Conservation (phyloP, 257 asterid genomes). For the Jacaranda mimosifolia region DNA sequence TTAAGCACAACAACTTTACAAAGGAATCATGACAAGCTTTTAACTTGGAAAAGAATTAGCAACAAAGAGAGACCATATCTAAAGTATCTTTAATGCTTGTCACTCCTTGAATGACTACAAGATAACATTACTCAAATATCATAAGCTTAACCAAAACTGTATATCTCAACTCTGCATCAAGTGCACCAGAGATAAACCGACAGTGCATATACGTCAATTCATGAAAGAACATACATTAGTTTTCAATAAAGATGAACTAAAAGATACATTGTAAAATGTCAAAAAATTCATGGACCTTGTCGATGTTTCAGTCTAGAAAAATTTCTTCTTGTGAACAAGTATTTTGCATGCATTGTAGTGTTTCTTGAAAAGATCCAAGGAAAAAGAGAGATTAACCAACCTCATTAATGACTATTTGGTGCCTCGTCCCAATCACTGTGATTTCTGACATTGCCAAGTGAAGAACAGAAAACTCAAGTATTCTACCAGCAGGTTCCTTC, state of each 20-base stretch:
- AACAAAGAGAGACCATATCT: no score
- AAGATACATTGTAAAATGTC: not conserved
- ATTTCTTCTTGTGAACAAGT: not conserved
- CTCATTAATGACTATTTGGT: constrained; percentile 95
- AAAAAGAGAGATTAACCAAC: constrained; percentile 45
- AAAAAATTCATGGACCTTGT: constrained; percentile 8
- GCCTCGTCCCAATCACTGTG: constrained; percentile 81
- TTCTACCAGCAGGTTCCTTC: constrained; percentile 86
- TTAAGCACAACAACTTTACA: not conserved
- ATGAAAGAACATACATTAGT: not conserved
- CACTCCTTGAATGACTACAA: no score
- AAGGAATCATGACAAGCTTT: no score
- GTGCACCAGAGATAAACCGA: not conserved
- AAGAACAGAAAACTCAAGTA: constrained; percentile 87
- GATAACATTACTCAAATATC: no score
- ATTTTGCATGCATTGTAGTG: not conserved
- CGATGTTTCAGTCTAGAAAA: not conserved
- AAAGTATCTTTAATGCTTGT: no score
- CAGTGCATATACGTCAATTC: not conserved
- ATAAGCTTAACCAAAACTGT: no score
- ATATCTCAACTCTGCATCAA: no score
- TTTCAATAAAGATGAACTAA: not conserved
- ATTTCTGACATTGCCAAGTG: constrained; percentile 98
- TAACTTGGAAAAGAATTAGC: no score
- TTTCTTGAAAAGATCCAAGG: constrained; percentile 9